Percentiles rank a stretch among this genome's conserved stretches.
Conservation (phyloP, 768 basidiomycete genomes). For the Chlorophyllum brunneum region DNA sequence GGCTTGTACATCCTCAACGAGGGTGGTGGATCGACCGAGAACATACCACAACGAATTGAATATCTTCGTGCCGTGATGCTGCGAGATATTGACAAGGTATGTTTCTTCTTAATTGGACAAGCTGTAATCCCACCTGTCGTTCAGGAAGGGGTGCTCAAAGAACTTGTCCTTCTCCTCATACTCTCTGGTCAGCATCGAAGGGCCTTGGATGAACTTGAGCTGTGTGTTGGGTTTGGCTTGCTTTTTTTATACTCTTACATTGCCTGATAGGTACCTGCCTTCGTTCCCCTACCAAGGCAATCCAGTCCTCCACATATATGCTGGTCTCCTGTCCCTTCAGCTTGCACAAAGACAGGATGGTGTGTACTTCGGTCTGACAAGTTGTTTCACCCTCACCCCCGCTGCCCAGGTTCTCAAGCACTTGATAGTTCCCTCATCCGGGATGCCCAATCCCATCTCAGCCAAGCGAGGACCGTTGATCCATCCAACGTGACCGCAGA, state of each 20-base stretch:
- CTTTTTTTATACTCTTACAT: conserved; percentile 4
- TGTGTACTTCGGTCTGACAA: conserved; percentile 19
- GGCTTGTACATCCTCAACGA: conserved; percentile 52
- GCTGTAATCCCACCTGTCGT: conserved; percentile 4
- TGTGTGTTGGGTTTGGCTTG: conserved; percentile 46
- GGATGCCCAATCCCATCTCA: conserved; percentile 61
- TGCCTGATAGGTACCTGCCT: conserved; percentile 64
- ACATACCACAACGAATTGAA: conserved; percentile 36
- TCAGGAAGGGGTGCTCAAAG: conserved; percentile 62
- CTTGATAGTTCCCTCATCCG: conserved; percentile 35
- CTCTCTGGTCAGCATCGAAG: conserved; percentile 51
- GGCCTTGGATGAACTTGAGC: conserved; percentile 82
- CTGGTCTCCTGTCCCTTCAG: conserved; percentile 70
- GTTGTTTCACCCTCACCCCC: neutral
- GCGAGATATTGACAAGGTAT: conserved; percentile 62
- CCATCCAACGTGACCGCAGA: conserved; percentile 50
- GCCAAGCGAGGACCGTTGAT: conserved; percentile 59
- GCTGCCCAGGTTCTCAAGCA: conserved; percentile 14
- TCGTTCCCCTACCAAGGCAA: conserved; percentile 87
- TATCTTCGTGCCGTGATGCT: conserved; percentile 72
- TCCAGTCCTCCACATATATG: conserved; percentile 75
- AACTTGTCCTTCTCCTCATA: conserved; percentile 69
- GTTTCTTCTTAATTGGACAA: conserved; percentile 16
- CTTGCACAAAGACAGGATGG: conserved; percentile 38
- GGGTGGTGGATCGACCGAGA: conserved; percentile 25